These are phyloP conservation scores for Penicillium sp. DNA, from an alignment of 2,329 filamentous ascomycete species.

Conservation along the genomic window DNA sequence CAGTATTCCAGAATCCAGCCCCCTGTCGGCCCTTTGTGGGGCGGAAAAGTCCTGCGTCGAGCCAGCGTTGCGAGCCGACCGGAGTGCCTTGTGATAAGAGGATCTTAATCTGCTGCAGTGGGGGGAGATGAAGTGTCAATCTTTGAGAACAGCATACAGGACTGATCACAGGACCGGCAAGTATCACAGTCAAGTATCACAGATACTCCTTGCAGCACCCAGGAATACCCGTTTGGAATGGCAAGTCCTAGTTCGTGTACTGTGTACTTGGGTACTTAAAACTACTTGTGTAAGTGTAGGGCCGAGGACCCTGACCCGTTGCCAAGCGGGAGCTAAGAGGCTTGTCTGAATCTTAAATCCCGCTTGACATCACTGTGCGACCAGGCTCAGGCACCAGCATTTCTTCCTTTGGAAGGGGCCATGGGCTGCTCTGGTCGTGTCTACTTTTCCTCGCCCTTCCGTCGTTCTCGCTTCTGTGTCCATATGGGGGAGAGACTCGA, in stretches of 20 bases:
- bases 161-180: neutral
- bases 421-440: neutral
- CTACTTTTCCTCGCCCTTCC: neutral
- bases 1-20: neutral
- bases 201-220: no score
- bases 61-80: neutral
- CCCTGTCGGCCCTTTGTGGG: neutral
- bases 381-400: conserved; percentile 16
- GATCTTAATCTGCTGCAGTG: neutral
- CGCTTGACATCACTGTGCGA: neutral
- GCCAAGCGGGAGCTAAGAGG: conserved; percentile 1
- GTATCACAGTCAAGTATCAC: no score
- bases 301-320: neutral
- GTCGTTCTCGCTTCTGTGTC: no score
- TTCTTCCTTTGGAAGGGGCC: neutral
- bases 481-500: no score
- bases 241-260: no score
- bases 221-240: no score
- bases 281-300: neutral
- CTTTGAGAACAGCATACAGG: neutral
- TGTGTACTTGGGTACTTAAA: neutral
- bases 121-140: neutral
- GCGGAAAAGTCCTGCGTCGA: neutral
- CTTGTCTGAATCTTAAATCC: neutral
- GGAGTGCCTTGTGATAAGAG: neutral